Conservation (phyloP, 805 yeast genomes). For the Kuraishia molischiana region DNA sequence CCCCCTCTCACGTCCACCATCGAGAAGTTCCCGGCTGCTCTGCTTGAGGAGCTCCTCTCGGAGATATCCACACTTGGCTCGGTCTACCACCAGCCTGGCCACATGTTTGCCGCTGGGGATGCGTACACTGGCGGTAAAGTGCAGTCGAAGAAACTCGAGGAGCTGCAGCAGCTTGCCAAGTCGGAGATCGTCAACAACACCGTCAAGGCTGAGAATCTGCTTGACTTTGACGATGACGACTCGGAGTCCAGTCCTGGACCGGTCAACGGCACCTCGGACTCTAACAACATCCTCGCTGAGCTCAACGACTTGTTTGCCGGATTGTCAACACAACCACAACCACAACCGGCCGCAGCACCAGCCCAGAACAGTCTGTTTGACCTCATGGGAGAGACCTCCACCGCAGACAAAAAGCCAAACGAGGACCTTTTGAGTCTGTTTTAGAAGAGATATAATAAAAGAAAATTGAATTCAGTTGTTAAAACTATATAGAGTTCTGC, state of each 20-base stretch:
- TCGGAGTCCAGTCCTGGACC: constrained; percentile 11
- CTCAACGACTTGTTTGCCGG: constrained; percentile 59
- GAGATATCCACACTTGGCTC: constrained; percentile 83
- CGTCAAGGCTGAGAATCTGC: constrained; percentile 66
- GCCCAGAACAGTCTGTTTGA: constrained; percentile 1
- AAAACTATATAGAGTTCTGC: background rate
- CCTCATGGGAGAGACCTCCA: constrained; percentile 4
- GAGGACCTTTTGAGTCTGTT: constrained; percentile 18
- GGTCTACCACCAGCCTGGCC: constrained; percentile 78
- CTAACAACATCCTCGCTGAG: constrained; percentile 51
- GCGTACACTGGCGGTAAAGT: constrained; percentile 12
- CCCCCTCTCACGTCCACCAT: constrained; percentile 71
- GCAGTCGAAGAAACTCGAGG: constrained; percentile 57
- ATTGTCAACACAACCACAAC: constrained; percentile 20
- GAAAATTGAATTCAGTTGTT: background rate
- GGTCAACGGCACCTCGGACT: constrained; percentile 12
- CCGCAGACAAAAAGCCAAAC: constrained; percentile 7
- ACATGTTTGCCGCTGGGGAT: constrained; percentile 30
- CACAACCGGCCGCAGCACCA: constrained; percentile 10
- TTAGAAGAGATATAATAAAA: background rate
- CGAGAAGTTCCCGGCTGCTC: constrained; percentile 56
- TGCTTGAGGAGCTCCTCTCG: constrained; percentile 57
- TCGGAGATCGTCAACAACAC: constrained; percentile 55
- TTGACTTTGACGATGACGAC: constrained; percentile 74
- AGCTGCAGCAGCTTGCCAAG: constrained; percentile 67